These are phyloP conservation scores for Rhynchosporium agropyri DNA, from an alignment of 2,329 filamentous ascomycete species.

Conservation along the genomic window DNA sequence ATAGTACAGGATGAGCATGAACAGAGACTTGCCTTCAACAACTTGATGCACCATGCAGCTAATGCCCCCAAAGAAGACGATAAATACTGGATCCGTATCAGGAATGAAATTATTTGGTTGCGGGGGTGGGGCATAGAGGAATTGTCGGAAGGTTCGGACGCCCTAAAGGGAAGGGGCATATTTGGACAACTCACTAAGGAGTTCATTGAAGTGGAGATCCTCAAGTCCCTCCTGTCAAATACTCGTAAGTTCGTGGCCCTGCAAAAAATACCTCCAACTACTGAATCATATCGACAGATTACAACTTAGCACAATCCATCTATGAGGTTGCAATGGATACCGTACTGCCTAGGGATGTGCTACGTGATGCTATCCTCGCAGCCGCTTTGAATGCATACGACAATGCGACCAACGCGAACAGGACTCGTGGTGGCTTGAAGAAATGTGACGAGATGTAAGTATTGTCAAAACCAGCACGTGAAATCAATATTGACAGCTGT, in stretches of 20 bases:
- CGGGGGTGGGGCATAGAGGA: conserved; percentile 68
- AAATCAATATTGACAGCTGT: conserved; percentile 31
- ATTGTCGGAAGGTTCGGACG: conserved; percentile 41
- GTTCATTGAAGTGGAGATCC: conserved; percentile 69
- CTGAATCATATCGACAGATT: conserved; percentile 50
- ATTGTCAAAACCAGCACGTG: background rate
- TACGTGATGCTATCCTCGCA: conserved; percentile 63
- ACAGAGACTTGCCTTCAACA: conserved; percentile 60
- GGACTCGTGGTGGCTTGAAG: conserved; percentile 73
- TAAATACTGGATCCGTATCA: conserved; percentile 61
- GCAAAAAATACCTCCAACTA: background rate
- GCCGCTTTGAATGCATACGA: conserved; percentile 74
- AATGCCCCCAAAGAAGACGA: conserved; percentile 58
- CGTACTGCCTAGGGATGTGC: conserved; percentile 52
- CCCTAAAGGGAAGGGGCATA: conserved; percentile 48
- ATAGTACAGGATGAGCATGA: conserved; percentile 66
- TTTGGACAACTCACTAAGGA: conserved; percentile 62
- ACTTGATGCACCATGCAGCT: conserved; percentile 49
- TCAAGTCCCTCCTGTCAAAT: conserved; percentile 67
- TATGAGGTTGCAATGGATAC: conserved; percentile 56
- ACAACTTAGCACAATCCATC: conserved; percentile 63
- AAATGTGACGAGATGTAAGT: conserved; percentile 75
- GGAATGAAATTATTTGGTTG: conserved; percentile 72
- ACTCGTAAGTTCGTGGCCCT: conserved; percentile 52
- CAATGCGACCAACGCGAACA: conserved; percentile 80